Evolutionary conservation across 139 green algal species (phyloP), one percentile per base, ranked within the genome.

Genomic region (Yamagishiella unicocca): DNA sequence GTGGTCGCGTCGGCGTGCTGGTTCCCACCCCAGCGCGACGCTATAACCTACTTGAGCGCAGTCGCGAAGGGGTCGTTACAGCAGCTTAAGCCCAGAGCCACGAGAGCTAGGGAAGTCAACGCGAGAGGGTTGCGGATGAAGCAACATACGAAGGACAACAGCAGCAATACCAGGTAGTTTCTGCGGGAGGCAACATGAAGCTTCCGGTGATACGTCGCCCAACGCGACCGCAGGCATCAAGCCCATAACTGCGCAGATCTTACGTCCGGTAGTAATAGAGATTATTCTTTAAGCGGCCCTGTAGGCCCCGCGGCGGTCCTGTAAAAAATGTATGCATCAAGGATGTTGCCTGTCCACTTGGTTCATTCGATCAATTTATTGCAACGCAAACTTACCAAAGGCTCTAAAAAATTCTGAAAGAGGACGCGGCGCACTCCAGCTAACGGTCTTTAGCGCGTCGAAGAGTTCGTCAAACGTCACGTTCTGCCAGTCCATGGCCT

Each of bases 31-130:
- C 50, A 58, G 50, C 50, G 12, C 17, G 50, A 58, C 50, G 50
- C 50, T 17, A 12, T 58, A n/a, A 40, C 64, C 50, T 74, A 93
- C 90, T 92, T 94, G 71, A 94, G 85, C 21, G 40, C 72, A 0
- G 85, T 90, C 1, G 90, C 89, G 81, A 94, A 94, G 4, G 90
- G 87, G 74, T 94, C 90, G 76, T 94, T 94, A n/a, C 88, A 73
- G 43, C 87, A 91, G 21, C 92, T 54, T 0, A 83, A 5, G 0
- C 76, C 90, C 21, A 89, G 35, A 0, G 24, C 27, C 25, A 78
- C 33, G 0, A 80, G 31, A 4, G 40, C 42, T 17, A 93, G 42
- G 9, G 85, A 82, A 1, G 91, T 5, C 22, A 93, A 53, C 0
- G 88, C 87, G 7, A 24, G 25, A 1, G 85, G 85, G 25, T 87